Evolutionary conservation across 2,329 filamentous ascomycete species (phyloP).

Genomic region (Microcyclospora tardicrescens): DNA sequence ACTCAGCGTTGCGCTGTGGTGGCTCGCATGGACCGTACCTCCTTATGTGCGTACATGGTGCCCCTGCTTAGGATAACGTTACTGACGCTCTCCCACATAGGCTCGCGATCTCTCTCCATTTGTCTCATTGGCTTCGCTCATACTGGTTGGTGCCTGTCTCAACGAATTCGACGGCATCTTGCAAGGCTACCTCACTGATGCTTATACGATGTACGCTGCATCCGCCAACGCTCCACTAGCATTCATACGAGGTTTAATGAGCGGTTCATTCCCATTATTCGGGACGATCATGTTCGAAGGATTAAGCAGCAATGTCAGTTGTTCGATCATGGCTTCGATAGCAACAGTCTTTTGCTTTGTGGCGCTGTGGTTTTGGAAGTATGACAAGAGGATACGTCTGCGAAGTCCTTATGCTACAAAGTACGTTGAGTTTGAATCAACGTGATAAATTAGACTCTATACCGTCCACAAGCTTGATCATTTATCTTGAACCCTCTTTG

Average conservation of each 20-base stretch:
- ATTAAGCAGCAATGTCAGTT: conserved; percentile 28
- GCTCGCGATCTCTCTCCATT: too few species aligned
- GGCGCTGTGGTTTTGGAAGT: conserved; percentile 26
- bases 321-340: conserved; percentile 28
- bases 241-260: conserved; percentile 27
- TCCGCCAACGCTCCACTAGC: conserved; percentile 32
- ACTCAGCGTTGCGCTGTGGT: conserved; percentile 33
- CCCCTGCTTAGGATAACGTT: too few species aligned
- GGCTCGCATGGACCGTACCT: conserved; percentile 37
- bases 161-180: conserved; percentile 35
- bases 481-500: too few species aligned
- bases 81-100: too few species aligned
- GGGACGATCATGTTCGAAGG: conserved; percentile 27
- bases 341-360: conserved; percentile 31
- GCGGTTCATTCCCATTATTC: conserved; percentile 30
- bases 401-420: conserved; percentile 26
- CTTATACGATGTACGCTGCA: conserved; percentile 32
- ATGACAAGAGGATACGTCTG: conserved; percentile 25
- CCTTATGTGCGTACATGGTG: conserved; percentile 25
- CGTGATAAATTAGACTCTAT: too few species aligned
- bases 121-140: too few species aligned
- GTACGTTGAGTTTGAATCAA: too few species aligned
- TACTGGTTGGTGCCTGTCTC: conserved; percentile 34
- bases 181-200: conserved; percentile 33
- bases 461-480: too few species aligned